These are phyloP conservation scores for Apium graveolens DNA, from an alignment of 129 eudicot genomes.

Conservation along the genomic window DNA sequence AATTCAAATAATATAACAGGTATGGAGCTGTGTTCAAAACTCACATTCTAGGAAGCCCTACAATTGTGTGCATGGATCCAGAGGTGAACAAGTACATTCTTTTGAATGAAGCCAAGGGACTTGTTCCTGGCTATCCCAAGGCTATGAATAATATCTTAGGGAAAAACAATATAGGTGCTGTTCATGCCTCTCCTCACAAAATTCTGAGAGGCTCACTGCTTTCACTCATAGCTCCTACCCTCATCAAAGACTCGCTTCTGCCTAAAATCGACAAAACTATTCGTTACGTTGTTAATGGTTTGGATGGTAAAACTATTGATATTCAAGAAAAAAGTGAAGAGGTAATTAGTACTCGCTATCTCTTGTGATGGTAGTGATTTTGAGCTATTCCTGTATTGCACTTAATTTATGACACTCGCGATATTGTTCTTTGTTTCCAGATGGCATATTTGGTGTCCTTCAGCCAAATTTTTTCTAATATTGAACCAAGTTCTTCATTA, in stretches of 20 bases:
- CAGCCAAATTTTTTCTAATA: conserved; percentile 20
- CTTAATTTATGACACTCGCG: background rate
- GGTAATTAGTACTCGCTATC: conserved; percentile 9
- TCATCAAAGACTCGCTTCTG: conserved; percentile 24
- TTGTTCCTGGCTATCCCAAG: conserved; percentile 48
- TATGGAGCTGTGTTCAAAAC: conserved; percentile 44
- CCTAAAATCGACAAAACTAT: conserved; percentile 21
- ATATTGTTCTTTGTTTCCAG: conserved; percentile 19
- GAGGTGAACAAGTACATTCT: conserved; percentile 41
- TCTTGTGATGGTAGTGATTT: background rate
- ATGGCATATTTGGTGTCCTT: conserved; percentile 31
- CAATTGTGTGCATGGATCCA: conserved; percentile 46
- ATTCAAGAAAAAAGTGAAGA: conserved; percentile 34
- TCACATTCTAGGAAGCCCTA: conserved; percentile 39
- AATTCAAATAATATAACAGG: conserved; percentile 4
- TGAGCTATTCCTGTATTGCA: background rate
- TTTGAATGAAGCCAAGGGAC: conserved; percentile 40
- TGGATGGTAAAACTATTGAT: conserved; percentile 31
- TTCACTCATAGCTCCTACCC: conserved; percentile 20
- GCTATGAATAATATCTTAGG: conserved; percentile 35
- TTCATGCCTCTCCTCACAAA: conserved; percentile 29
- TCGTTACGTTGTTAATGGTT: conserved; percentile 14
- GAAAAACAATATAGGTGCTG: conserved; percentile 31
- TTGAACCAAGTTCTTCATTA: conserved; percentile 17
- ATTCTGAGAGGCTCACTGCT: conserved; percentile 27